Base-by-base conservation (phyloP, 768 basidiomycete species). In the Tricholomella constricta region DNA sequence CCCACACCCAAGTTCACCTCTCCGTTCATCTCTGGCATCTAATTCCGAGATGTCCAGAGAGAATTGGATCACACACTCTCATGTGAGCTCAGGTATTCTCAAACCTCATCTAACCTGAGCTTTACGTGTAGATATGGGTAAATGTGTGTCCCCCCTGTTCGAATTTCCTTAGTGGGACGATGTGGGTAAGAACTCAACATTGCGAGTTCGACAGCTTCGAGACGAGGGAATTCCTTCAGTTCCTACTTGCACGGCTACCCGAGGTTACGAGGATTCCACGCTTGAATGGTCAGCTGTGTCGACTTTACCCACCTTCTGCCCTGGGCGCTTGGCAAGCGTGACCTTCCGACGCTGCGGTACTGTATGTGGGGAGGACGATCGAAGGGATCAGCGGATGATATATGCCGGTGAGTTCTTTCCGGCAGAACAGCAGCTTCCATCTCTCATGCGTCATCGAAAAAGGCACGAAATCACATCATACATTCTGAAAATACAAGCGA, bases 381-480 rank as follows among this genome's bases (percentile, higher is more conserved):
- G 31, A 41, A 29, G 10, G 34, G 54, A 53, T 59, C 44, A 47
- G 44, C 51, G 29, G 57, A 47, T 31, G 40, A 45, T 45, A 38
- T 23, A 29, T 26, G 38, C 48, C 51, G 50, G 44, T 37, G 41
- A 41, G 50, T 55, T 48, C 25, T 47, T 36, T 35, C 32, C 44
- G 53, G 48, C 34, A 48, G 26, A 37, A 37, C 6, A 35, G n/a
- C 25, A 35, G 26, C 37, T 48, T 54, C 46, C 42, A 31, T 50
- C 35, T 44, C 49, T 32, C 43, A 46, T 53, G 48, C 58, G 61
- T 57, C 61, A 60, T 60, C 19, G 58, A 35, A 52, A 47, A 45
- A 60, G 48, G 58, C 48, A 59, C 58, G 37, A 23, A 49, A 45
- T 57, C 55, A 49, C 41, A 44, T 50, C 54, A 55, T 55, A 55